Base-by-base conservation (phyloP, 1,139 yeast species). In the Yamadazyma triangularis region DNA sequence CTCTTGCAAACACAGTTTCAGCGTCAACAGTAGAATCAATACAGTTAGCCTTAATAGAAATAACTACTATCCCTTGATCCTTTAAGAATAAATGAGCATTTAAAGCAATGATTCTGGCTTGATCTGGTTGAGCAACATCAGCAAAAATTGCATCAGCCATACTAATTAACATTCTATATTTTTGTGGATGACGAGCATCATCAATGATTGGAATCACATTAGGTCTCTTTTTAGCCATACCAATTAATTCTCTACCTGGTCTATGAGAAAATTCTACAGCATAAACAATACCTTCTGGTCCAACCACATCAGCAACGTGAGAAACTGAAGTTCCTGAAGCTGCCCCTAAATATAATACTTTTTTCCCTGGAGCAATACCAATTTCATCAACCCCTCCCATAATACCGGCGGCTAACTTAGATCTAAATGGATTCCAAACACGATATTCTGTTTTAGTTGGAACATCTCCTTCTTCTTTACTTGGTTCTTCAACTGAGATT, bases 181-280 rank as follows among this genome's bases (percentile, higher is more conserved):
- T 91, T 65, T 91, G 98, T 53, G 98, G 98, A 70, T 91, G 98
- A 76, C 98, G 91, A 49, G 98, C 98, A 71, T 91, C 98, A 69
- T 91, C 98, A 62, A 91, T 89, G 64, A 91, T 91, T 55, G 98
- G 98, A 48, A 93, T 86, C 37, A 91, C 95, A 60, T 91, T 91
- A 47, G 98, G 97, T 79, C 98, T 86, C 93, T 91, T 91, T 79
- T 91, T 91, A 61, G 98, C 98, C 98, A 91, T 91, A 56, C 95
- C 87, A 58, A 93, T 89, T 68, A 91, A 79, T 68, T 91, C 98
- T 77, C 98, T 85, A 62, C 98, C 98, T 54, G 97, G 95, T 77
- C 98, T 84, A 77, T 91, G 98, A 42, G 97, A 88, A 73, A 91
- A 91, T 70, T 91, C 98, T 51, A 91, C 98, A 36, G 98, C 98